phyloP scores from a whole-genome alignment of 129 eudicot genomes.

The Smallanthus sonchifolius region DNA sequence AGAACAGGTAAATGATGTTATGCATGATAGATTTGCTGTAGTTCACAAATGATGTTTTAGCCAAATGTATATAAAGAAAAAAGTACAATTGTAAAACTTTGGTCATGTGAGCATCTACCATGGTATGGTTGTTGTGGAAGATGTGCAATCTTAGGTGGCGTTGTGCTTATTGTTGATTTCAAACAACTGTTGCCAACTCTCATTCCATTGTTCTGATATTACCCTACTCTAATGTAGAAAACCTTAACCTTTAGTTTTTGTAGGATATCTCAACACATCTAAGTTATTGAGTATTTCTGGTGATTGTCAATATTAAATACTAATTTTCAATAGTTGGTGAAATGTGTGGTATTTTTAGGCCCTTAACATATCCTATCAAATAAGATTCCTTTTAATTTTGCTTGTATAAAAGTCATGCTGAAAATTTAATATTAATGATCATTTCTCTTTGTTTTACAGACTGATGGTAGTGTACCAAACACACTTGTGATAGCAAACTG shows the following conservation, averaged over 20 bases:
- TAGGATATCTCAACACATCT: too few species aligned
- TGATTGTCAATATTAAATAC: neutral
- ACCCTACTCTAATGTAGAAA: neutral
- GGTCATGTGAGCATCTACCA: neutral
- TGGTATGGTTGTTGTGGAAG: neutral
- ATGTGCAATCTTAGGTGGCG: neutral
- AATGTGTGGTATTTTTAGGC: neutral
- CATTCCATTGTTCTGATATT: neutral
- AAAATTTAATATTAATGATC: neutral
- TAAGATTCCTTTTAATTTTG: too few species aligned
- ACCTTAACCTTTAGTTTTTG: neutral
- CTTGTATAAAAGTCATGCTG: too few species aligned
- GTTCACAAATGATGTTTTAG: neutral
- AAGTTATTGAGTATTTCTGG: too few species aligned
- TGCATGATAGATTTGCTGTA: neutral
- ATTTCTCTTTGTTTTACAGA: conserved; percentile 37
- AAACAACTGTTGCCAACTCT: neutral
- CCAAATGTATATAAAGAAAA: neutral
- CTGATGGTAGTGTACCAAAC: conserved; percentile 94
- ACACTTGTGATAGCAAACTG: conserved; percentile 88
- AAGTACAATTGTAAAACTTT: neutral
- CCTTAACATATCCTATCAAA: neutral
- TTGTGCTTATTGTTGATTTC: neutral
- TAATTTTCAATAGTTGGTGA: neutral
- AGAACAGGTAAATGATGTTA: conserved; percentile 58